Base-by-base conservation (phyloP, 495 filamentous ascomycete genomes). In the Penicillium ucsense region DNA sequence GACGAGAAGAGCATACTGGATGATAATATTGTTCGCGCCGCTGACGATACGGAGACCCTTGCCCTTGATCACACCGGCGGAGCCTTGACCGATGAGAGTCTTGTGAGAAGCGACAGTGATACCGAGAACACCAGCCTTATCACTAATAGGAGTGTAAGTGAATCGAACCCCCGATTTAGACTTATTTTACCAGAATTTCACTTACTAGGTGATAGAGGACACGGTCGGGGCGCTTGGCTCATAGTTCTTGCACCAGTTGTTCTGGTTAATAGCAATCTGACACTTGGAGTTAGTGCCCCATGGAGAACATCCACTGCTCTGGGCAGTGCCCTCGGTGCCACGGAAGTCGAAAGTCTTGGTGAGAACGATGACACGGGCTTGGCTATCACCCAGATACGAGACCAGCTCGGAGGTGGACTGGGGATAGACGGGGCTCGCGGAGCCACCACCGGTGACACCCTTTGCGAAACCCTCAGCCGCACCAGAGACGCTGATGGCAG, bases 221-320 rank as follows among this genome's bases (percentile, higher is more conserved):
- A 62, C 60, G 4, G 48, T 48, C 0, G 66, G 64, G 6, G 68
- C 66, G 42, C 51, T 37, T 0, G 68, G 40, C 58, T 71, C 44
- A 47, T 70, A 70, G 57, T 68, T 71, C 8, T 38, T 55, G 50
- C 70, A 76, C 74, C 73, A 74, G 55, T 64, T 50, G 47, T 74
- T 60, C 57, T 70, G 51, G 62, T 77, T 74, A 52, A 81, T 80
- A 37, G 78, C 78, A 41, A 73, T 45, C 60, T 74, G 78, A 53
- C 66, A 76, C 31, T 38, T 68, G 44, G 56, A 57, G 33, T 41
- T 62, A 44, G 69, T 71, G 12, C 65, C 65, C 68, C 72, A 73
- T 20, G 68, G 67, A 39, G 70, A 64, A 46, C 73, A 77, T 31
- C 74, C 75, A 40, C 62, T 70, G 35, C 40, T 54, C 39, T 62